Base-by-base conservation (phyloP, 768 basidiomycete species). In the Boletus pseudopeckii region DNA sequence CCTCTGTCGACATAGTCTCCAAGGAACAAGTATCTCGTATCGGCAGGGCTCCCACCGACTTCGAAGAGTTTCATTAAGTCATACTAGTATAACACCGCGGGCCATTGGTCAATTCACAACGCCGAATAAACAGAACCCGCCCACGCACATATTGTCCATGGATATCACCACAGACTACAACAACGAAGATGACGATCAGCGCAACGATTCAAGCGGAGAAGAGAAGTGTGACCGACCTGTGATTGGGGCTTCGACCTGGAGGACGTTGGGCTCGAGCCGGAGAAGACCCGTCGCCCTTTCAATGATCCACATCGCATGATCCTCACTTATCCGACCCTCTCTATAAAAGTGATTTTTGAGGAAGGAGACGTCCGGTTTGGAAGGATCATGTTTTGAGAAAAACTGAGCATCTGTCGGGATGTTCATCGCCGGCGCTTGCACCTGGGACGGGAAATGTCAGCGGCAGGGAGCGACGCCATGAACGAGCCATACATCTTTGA, bases 321-420 rank as follows among this genome's bases (percentile, higher is more conserved):
- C 92, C 70, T 98, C 96, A 17, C 86, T 94, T 61, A 98, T 62
- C 47, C 95, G 78, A 0, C 96, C 96, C 71, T 98, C 96, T 34
- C 97, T 83, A 72, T 98, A 98, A 69, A 99, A 98, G 74, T 99
- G 97, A 65, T 98, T 98, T 78, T 98, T 99, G 57, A 99, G 80
- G 72, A 93, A 98, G 28, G 91, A 94, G 61, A 98, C 79, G 71
- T 98, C 92, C 10, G 96, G 96, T 71, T 96, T 98, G 28, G 85
- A 80, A 41, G 82, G 85, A 75, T 98, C 96, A 62, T 84, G 80
- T 54, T 64, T 69, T 53, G 89, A 86, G 75, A 87, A 98, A 81
- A 98, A 99, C 70, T 98, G 92, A 61, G 90, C 90, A 61, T 90
- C 84, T 2, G 95, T 94, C 1, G 97, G 97, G 54, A 87, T 82